Conservation (phyloP, 2,329 filamentous ascomycete species). For the Colletotrichum camelliae region DNA sequence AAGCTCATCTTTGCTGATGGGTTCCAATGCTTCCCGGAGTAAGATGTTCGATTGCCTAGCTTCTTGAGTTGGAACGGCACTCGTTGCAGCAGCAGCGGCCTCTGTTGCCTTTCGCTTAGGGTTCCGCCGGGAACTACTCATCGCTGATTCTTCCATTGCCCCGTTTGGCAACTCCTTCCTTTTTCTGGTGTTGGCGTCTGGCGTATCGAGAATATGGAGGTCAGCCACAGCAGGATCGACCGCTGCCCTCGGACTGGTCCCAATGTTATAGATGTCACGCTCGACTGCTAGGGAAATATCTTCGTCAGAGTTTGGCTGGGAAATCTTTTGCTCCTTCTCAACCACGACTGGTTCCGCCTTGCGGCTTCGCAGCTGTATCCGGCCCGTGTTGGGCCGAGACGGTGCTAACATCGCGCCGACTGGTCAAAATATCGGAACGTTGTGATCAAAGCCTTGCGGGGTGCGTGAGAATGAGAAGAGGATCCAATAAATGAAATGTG, state of each 20-base stretch:
- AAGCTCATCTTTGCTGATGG: conserved; percentile 57
- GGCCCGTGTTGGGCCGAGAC: neutral
- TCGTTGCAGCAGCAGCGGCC: conserved; percentile 27
- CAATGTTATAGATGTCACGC: neutral
- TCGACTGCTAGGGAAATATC: neutral
- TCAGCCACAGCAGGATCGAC: neutral
- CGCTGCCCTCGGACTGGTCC: neutral
- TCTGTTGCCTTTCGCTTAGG: conserved; percentile 52
- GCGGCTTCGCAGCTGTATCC: conserved; percentile 7
- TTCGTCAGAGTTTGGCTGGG: neutral
- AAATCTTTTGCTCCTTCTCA: neutral
- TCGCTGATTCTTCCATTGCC: neutral
- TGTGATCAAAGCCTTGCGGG: neutral
- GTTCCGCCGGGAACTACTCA: conserved; percentile 35
- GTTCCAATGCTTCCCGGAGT: conserved; percentile 50
- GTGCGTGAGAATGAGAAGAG: neutral
- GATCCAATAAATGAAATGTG: neutral
- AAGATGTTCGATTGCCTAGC: conserved; percentile 40
- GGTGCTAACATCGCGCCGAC: neutral
- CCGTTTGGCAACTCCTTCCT: conserved; percentile 7
- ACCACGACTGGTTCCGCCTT: neutral
- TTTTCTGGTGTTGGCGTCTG: neutral
- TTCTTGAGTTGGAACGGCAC: neutral
- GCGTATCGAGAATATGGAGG: neutral
- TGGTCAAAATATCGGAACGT: neutral